These are phyloP conservation scores for Blumeria hordei DNA, from an alignment of 2,329 filamentous ascomycete genomes.

Conservation along the genomic window DNA sequence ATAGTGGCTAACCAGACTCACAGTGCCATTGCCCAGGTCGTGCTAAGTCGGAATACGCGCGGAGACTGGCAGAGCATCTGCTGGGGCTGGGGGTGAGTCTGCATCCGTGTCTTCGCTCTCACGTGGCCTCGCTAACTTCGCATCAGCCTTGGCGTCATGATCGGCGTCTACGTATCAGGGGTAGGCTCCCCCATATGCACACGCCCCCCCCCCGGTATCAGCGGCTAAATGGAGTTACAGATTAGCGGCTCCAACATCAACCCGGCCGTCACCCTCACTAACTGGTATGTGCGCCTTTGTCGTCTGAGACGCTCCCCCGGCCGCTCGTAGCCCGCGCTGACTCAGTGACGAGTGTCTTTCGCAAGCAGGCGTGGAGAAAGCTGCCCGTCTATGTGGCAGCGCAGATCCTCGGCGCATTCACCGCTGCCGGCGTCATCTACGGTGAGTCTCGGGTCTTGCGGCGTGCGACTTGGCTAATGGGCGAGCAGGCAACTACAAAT, in stretches of 20 bases:
- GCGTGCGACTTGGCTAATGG: neutral
- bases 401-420: constrained; percentile 43
- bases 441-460: constrained; percentile 2
- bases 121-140: constrained; percentile 1
- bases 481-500: constrained; percentile 29
- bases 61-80: constrained; percentile 12
- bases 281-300: constrained; percentile 20
- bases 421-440: constrained; percentile 25
- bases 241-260: constrained; percentile 37
- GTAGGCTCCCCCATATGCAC: constrained; percentile 15
- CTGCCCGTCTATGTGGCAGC: constrained; percentile 41
- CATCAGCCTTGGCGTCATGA: constrained; percentile 37
- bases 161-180: constrained; percentile 39
- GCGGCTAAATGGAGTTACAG: constrained; percentile 1
- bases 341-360: constrained; percentile 22
- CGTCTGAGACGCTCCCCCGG: no score
- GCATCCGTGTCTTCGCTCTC: neutral
- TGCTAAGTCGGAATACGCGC: constrained; percentile 18
- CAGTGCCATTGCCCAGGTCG: constrained; percentile 37
- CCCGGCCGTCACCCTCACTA: constrained; percentile 45
- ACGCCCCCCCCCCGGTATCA: neutral
- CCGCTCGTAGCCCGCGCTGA: neutral
- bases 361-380: constrained; percentile 43
- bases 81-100: constrained; percentile 13
- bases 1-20: constrained; percentile 1